A percentile compares a stretch with the other conserved stretches of the same genome.
Evolutionary conservation across 306 rosid genomes (phyloP).

Genomic region (Quercus parvula): DNA sequence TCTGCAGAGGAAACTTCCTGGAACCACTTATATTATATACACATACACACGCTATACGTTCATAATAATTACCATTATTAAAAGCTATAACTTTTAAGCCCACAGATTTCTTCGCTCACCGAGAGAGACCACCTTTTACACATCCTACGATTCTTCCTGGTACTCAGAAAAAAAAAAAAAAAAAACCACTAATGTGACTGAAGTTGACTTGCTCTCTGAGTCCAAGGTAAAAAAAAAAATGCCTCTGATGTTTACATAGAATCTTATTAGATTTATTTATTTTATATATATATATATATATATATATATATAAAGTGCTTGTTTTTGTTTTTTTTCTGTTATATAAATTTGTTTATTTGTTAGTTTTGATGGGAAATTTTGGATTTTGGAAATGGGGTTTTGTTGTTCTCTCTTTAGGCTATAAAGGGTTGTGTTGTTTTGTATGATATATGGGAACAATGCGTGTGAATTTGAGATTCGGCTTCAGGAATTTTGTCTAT

Average conservation of each 20-base stretch:
- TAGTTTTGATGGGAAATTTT: too few species aligned
- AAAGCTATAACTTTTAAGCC: not conserved
- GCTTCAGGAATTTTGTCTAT: not conserved
- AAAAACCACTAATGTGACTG: not conserved
- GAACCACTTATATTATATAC: not conserved
- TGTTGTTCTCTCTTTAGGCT: not conserved
- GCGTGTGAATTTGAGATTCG: not conserved
- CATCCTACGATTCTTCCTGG: not conserved
- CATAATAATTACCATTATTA: too few species aligned
- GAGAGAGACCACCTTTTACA: not conserved
- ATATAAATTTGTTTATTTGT: too few species aligned
- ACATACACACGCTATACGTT: too few species aligned
- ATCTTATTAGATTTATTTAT: not conserved
- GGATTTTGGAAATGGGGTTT: not conserved
- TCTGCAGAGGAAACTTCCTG: constrained; percentile 6
- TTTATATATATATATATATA: too few species aligned
- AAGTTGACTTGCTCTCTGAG: not conserved
- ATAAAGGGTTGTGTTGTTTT: not conserved
- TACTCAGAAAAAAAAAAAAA: not conserved
- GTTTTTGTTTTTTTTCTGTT: not conserved
- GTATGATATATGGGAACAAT: not conserved
- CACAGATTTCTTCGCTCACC: not conserved
- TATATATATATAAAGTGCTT: not conserved
- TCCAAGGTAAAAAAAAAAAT: not conserved
- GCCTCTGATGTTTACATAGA: not conserved